Evolutionary conservation across 169 alveolate species (phyloP).

Genomic region (Neospora caninum): DNA sequence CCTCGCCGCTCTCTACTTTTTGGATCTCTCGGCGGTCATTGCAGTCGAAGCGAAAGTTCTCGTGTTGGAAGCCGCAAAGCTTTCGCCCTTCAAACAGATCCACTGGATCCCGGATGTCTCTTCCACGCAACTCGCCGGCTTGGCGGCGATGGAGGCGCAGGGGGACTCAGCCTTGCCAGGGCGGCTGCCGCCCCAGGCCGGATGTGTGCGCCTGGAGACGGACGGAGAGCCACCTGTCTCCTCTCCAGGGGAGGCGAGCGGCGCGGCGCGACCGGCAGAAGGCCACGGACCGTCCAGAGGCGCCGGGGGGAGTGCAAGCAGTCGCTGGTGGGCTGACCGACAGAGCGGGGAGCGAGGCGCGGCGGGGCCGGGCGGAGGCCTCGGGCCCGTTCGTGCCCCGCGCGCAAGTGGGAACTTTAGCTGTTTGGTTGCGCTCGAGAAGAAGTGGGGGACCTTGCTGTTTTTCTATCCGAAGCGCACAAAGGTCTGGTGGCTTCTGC

Average conservation of each 20-base stretch:
- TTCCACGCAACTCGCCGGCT: neutral
- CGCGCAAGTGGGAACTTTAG: neutral
- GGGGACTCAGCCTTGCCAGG: neutral
- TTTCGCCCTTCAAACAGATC: constrained; percentile 38
- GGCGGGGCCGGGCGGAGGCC: neutral
- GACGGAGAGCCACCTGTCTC: neutral
- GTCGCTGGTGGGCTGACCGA: constrained; percentile 1
- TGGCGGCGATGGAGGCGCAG: neutral
- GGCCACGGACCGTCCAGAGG: neutral
- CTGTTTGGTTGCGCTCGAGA: constrained; percentile 39
- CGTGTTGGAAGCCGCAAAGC: constrained; percentile 35
- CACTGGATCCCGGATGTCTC: constrained; percentile 26
- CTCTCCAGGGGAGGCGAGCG: too few relatives aligned
- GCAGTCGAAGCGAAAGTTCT: constrained; percentile 41
- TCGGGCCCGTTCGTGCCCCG: neutral
- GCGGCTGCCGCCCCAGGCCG: neutral
- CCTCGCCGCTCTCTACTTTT: constrained; percentile 26
- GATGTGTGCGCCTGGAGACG: neutral
- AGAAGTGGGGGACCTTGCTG: constrained; percentile 45
- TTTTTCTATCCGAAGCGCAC: constrained; percentile 41
- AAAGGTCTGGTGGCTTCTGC: constrained; percentile 39
- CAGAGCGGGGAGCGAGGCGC: neutral
- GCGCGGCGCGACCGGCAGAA: too few relatives aligned
- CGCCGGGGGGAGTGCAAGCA: neutral
- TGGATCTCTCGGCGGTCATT: constrained; percentile 28